phyloP scores from a whole-genome alignment of 768 basidiomycete genomes.

The Agaricus subrufescens region DNA sequence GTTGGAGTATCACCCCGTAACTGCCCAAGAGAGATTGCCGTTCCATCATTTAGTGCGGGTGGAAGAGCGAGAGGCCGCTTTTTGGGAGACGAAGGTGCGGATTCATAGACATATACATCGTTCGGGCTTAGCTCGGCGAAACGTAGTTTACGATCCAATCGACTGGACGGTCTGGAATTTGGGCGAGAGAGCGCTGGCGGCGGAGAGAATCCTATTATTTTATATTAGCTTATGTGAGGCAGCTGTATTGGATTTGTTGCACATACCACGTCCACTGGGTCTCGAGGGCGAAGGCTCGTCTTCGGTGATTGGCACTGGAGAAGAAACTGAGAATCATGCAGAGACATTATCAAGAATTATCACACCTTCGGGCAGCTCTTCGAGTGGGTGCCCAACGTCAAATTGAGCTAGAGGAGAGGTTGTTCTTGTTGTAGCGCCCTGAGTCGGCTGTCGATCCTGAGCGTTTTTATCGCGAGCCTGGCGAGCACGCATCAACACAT shows the following conservation, averaged over 20 bases:
- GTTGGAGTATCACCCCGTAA: constrained; percentile 25
- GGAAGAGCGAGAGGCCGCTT: constrained; percentile 56
- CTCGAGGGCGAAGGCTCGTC: constrained; percentile 10
- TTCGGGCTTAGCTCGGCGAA: constrained; percentile 71
- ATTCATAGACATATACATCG: constrained; percentile 83
- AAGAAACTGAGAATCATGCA: not conserved
- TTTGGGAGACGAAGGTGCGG: constrained; percentile 72
- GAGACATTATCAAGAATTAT: not conserved
- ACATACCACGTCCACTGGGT: constrained; percentile 9
- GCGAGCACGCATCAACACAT: constrained; percentile 53
- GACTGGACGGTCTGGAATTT: constrained; percentile 58
- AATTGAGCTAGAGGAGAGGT: not conserved
- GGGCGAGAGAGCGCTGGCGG: constrained; percentile 43
- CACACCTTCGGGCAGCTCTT: constrained; percentile 14
- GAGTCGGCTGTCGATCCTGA: not conserved
- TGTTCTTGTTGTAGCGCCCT: not conserved
- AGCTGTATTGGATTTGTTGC: not conserved
- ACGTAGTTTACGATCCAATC: constrained; percentile 53
- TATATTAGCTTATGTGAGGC: constrained; percentile 1
- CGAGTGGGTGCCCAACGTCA: not conserved
- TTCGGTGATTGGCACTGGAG: constrained; percentile 15
- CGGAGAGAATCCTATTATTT: constrained; percentile 22
- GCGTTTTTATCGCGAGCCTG: constrained; percentile 35
- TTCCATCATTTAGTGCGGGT: constrained; percentile 35
- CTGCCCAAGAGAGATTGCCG: constrained; percentile 36